phyloP scores from a whole-genome alignment of 2,329 filamentous ascomycete species.

The Geosmithia flava region DNA sequence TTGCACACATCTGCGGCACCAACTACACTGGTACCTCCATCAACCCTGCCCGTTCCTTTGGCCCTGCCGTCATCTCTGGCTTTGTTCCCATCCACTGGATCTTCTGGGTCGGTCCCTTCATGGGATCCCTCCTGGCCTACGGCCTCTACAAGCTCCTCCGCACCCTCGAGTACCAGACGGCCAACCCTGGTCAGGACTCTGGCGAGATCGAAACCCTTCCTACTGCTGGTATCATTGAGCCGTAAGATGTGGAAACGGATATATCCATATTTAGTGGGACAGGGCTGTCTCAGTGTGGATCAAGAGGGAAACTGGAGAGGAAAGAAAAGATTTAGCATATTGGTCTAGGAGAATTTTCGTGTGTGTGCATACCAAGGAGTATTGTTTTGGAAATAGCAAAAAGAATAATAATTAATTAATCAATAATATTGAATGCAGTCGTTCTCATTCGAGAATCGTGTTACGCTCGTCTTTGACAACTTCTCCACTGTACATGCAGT shows the following conservation, averaged over 20 bases:
- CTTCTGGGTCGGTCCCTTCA: slow-evolving; percentile 35
- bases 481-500: too few species aligned
- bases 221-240: neutral
- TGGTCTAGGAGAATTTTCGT: too few species aligned
- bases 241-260: neutral
- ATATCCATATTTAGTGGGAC: neutral
- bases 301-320: neutral
- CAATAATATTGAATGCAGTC: too few species aligned
- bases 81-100: slow-evolving; percentile 34
- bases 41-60: slow-evolving; percentile 34
- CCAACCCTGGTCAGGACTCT: slow-evolving; percentile 29
- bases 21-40: slow-evolving; percentile 27
- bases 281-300: too few species aligned
- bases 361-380: too few species aligned
- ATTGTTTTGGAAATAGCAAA: too few species aligned
- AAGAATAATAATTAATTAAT: too few species aligned
- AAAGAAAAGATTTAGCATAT: too few species aligned
- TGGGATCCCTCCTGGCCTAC: slow-evolving; percentile 31
- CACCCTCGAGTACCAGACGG: slow-evolving; percentile 30
- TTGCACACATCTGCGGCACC: slow-evolving; percentile 27
- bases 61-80: slow-evolving; percentile 24
- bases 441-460: too few species aligned
- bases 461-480: too few species aligned
- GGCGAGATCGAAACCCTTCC: slow-evolving; percentile 5
- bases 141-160: slow-evolving; percentile 34